Evolutionary conservation across 352 stramenopile genomes (phyloP), one percentile per base, ranked within the genome.

Genomic region (Globisporangium carolinianum): DNA sequence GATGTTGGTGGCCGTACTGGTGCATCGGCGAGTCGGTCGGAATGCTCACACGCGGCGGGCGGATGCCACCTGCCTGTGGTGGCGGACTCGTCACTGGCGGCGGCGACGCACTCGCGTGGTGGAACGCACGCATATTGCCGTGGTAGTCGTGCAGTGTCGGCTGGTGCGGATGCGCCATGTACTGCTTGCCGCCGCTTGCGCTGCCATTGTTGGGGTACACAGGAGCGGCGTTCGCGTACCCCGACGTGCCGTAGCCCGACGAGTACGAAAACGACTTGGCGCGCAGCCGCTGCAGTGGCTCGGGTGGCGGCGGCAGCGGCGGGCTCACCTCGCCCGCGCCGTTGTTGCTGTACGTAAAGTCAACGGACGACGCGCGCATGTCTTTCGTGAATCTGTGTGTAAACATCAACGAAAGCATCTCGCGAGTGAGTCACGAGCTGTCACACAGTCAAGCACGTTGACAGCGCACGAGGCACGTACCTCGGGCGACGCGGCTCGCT

Each of bases 251-350:
- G 51, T 89, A 89, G 14, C 61, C 67, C 37, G 74, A 66, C 3
- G 82, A 89, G 57, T 89, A 88, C 56, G 82, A 91, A 46, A 91
- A 91, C 39, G 82, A 91, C 12, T 80, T 75, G 4, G 79, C 82
- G 37, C 82, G 82, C n/a, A 89, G 53, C 11, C 79, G 77, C 64
- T 89, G 76, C 9, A 86, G 58, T 12, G 79, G 76, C 42, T 91
- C 79, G 47, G 83, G 72, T 2, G 74, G 64, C 17, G 79, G 82
- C n/a, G 82, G 82, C 6, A 91, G 59, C 45, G 82, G 82, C 17
- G 82, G 82, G 24, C 77, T 90, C 46, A 86, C 55, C 7, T 86
- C 72, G 8, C 62, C 56, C 11, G 72, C 68, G 1, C 69, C 75
- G 52, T 38, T 58, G 47, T 46, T 60, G 56, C 56, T 71, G 49